These are phyloP conservation scores for Solanum etuberosum DNA, from an alignment of 257 asterid genomes.

Conservation along the genomic window DNA sequence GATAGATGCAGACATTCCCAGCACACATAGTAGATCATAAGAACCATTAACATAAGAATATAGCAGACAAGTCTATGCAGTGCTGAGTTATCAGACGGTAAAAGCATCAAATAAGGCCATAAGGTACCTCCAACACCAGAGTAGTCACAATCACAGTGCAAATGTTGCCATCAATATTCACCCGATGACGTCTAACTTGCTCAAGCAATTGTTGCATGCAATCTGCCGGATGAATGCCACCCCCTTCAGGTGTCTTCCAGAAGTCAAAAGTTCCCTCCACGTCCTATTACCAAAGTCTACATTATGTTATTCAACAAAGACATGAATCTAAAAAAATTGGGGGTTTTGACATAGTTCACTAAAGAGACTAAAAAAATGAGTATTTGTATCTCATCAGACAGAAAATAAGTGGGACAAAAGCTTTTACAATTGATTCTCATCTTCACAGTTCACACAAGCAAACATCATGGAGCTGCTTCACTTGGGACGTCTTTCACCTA, in stretches of 20 bases:
- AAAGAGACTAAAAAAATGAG: neutral
- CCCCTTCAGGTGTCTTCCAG: conserved; percentile 60
- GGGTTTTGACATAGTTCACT: neutral
- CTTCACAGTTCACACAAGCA: neutral
- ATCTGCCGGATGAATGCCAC: conserved; percentile 58
- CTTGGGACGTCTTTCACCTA: neutral
- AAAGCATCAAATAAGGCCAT: neutral
- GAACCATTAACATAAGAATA: neutral
- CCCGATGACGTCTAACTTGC: conserved; percentile 83
- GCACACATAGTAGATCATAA: neutral
- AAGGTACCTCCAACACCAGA: conserved; percentile 70
- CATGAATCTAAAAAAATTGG: neutral
- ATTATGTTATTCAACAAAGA: neutral
- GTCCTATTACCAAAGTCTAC: conserved; percentile 33
- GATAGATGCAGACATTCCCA: neutral
- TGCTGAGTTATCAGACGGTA: neutral
- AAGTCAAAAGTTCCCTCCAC: conserved; percentile 52
- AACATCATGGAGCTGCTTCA: neutral
- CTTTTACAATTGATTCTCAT: neutral
- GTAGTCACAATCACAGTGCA: conserved; percentile 81
- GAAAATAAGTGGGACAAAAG: neutral
- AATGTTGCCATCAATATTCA: conserved; percentile 74
- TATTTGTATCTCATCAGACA: neutral
- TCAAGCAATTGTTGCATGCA: conserved; percentile 92
- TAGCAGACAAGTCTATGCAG: neutral